Conservation (phyloP, 345 rosid species). For the Eucalyptus marginata region DNA sequence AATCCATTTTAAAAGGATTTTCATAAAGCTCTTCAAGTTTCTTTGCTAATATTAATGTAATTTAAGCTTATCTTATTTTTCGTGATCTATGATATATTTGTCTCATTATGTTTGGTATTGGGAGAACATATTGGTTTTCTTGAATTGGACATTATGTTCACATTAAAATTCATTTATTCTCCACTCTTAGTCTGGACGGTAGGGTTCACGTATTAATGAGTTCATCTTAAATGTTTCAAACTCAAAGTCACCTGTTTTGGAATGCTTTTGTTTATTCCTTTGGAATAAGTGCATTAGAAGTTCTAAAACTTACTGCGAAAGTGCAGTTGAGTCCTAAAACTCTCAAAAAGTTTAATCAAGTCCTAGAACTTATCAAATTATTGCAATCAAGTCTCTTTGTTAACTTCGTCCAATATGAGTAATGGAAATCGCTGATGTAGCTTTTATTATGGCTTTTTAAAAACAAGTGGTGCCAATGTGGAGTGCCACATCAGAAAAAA, state of each 20-base stretch:
- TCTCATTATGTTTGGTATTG: neutral
- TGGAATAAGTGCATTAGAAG: neutral
- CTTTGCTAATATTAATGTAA: neutral
- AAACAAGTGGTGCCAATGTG: neutral
- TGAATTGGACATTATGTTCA: neutral
- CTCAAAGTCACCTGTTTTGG: neutral
- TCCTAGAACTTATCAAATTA: neutral
- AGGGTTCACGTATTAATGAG: neutral
- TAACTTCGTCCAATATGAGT: neutral
- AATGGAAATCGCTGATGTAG: fast-evolving
- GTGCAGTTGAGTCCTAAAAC: neutral
- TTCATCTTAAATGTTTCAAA: neutral
- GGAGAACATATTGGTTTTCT: neutral
- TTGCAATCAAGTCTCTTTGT: neutral
- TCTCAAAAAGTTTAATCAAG: neutral
- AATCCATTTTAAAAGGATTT: neutral
- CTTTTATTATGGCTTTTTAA: neutral
- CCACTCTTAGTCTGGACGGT: neutral
- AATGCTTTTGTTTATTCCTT: neutral
- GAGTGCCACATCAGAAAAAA: neutral
- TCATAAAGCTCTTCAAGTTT: neutral
- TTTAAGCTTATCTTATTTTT: neutral
- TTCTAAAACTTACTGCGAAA: neutral
- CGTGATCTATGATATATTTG: neutral
- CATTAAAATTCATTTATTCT: neutral